These are phyloP conservation scores for Dichomitus squalens DNA, from an alignment of 1,284 basidiomycete species.

Conservation along the genomic window DNA sequence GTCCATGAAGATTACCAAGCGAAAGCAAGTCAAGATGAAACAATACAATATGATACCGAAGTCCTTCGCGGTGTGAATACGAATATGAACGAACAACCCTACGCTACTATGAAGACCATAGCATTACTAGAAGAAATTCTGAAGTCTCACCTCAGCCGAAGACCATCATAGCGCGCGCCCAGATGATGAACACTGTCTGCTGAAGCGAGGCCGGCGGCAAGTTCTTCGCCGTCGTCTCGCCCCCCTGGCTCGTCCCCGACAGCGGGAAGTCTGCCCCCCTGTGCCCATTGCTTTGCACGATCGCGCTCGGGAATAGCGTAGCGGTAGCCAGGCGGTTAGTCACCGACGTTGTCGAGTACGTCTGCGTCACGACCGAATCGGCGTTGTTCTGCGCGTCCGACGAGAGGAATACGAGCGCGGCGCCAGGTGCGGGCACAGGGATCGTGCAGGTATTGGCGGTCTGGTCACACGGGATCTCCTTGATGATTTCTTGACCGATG, in stretches of 20 bases:
- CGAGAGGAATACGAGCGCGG: slow-evolving; percentile 57
- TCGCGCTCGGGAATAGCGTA: slow-evolving; percentile 20
- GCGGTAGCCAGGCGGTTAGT: slow-evolving; percentile 31
- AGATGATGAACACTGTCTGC: not conserved
- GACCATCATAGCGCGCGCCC: not conserved
- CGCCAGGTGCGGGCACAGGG: slow-evolving; percentile 53
- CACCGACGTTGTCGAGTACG: slow-evolving; percentile 41
- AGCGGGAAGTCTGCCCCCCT: slow-evolving; percentile 29
- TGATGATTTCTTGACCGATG: slow-evolving; percentile 39
- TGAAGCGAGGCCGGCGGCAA: not conserved
- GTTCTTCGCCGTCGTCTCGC: slow-evolving; percentile 22
- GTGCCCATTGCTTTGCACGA: slow-evolving; percentile 33
- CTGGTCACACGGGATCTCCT: slow-evolving; percentile 45
- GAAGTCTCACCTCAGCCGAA: not conserved
- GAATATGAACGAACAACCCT: not conserved
- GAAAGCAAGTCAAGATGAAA: too few species aligned
- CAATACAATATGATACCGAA: too few species aligned
- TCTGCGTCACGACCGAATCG: slow-evolving; percentile 34
- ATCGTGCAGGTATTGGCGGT: slow-evolving; percentile 44
- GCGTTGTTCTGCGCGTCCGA: slow-evolving; percentile 37
- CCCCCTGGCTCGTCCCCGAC: slow-evolving; percentile 36
- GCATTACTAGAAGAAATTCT: too few species aligned
- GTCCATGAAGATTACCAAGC: not conserved
- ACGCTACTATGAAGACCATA: not conserved
- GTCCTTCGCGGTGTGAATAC: not conserved